Conservation (phyloP, 192 early-diverging fungal genomes). For the Endogone sp. region DNA sequence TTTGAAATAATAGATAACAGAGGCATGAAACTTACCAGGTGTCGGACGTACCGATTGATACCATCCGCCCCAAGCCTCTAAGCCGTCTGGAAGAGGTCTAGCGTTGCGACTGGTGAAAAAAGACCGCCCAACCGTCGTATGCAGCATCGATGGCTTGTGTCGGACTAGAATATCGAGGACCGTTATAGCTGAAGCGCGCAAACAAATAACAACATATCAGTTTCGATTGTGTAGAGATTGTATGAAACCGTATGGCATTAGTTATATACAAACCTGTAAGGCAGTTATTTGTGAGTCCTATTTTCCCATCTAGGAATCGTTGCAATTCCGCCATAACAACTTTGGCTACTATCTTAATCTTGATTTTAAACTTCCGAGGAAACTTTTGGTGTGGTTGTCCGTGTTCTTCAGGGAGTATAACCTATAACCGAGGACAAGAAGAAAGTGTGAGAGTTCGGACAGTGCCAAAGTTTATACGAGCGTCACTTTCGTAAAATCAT, state of each 20-base stretch:
- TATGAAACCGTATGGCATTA: not conserved
- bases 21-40: slow-evolving; percentile 38
- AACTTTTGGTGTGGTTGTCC: slow-evolving; percentile 21
- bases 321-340: slow-evolving; percentile 62
- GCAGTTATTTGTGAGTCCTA: slow-evolving; percentile 32
- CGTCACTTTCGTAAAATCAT: too few relatives aligned
- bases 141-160: slow-evolving; percentile 71
- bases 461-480: too few relatives aligned
- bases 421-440: too few relatives aligned
- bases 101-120: slow-evolving; percentile 81
- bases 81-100: slow-evolving; percentile 55
- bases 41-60: slow-evolving; percentile 84
- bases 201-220: too few relatives aligned
- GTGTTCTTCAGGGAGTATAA: slow-evolving; percentile 34
- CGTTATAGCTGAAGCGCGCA: slow-evolving; percentile 42
- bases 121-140: slow-evolving; percentile 79
- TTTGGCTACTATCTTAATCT: slow-evolving; percentile 60
- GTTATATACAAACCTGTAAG: slow-evolving; percentile 27
- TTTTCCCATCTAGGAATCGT: slow-evolving; percentile 46
- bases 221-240: too few relatives aligned
- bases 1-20: too few relatives aligned
- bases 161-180: slow-evolving; percentile 81
- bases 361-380: slow-evolving; percentile 59
- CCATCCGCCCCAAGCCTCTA: slow-evolving; percentile 91
- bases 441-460: too few relatives aligned